Evolutionary conservation across 2,329 filamentous ascomycete species (phyloP).

Genomic region (Neonectria sp.): DNA sequence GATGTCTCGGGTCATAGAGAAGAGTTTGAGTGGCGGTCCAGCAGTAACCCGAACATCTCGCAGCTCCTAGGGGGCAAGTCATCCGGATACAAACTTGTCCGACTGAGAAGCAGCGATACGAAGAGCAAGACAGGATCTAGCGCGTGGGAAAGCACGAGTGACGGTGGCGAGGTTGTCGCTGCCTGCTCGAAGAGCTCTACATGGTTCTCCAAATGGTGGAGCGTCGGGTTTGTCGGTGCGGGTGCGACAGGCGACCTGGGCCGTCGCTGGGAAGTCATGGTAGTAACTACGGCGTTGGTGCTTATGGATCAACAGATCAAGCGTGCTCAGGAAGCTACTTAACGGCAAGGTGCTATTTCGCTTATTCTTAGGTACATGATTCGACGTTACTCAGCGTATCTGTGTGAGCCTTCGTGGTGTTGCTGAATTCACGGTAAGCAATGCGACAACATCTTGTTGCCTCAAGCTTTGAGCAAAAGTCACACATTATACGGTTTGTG

Average conservation of each 20-base stretch:
- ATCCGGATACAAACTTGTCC: not conserved
- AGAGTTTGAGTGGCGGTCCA: not conserved
- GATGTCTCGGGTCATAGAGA: not conserved
- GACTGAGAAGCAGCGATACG: not conserved
- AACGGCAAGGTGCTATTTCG: not conserved
- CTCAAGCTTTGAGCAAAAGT: too few species aligned
- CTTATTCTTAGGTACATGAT: too few species aligned
- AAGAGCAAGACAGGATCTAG: not conserved
- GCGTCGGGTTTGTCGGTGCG: not conserved
- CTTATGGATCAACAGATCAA: not conserved
- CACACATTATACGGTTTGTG: too few species aligned
- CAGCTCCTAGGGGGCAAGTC: not conserved
- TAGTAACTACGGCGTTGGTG: not conserved
- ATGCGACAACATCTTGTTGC: not conserved
- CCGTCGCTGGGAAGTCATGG: not conserved
- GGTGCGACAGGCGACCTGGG: not conserved
- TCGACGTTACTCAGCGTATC: not conserved
- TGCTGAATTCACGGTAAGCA: not conserved
- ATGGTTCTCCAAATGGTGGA: not conserved
- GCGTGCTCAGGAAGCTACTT: not conserved
- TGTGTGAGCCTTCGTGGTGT: not conserved
- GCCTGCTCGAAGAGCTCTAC: not conserved
- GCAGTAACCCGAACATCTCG: not conserved
- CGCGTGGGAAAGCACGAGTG: not conserved
- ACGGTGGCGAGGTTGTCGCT: not conserved